Evolutionary conservation across 1,284 basidiomycete species (phyloP).

Genomic region (Inonotus obliquus): DNA sequence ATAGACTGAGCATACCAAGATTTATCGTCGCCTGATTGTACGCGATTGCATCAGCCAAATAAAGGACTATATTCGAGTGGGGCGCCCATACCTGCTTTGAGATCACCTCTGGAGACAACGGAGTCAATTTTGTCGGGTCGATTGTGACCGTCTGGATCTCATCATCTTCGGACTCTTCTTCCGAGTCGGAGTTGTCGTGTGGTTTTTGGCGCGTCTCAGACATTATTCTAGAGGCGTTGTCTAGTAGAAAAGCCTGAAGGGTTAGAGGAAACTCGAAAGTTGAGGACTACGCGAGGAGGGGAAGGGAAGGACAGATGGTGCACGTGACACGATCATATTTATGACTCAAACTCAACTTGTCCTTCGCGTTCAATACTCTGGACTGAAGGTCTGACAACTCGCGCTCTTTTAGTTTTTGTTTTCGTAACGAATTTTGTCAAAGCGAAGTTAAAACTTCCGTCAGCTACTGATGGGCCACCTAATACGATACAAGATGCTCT

Average conservation of each 20-base stretch:
- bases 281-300: background rate
- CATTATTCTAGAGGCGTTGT: background rate
- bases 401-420: too few species aligned
- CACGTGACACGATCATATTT: too few species aligned
- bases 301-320: too few species aligned
- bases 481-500: too few species aligned
- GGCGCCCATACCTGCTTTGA: conserved; percentile 82
- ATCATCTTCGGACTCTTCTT: conserved; percentile 52
- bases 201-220: conserved; percentile 54
- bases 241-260: background rate
- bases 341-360: too few species aligned
- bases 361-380: too few species aligned
- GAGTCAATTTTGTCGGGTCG: conserved; percentile 79
- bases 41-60: background rate
- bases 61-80: background rate
- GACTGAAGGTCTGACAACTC: too few species aligned
- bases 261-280: background rate
- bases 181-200: conserved; percentile 64
- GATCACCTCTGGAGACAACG: conserved; percentile 94
- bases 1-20: conserved; percentile 45
- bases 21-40: conserved; percentile 73
- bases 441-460: too few species aligned
- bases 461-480: too few species aligned
- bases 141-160: conserved; percentile 65
- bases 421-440: too few species aligned